These are phyloP conservation scores for Metschnikowia anglica DNA, from an alignment of 805 yeast species.

Conservation along the genomic window DNA sequence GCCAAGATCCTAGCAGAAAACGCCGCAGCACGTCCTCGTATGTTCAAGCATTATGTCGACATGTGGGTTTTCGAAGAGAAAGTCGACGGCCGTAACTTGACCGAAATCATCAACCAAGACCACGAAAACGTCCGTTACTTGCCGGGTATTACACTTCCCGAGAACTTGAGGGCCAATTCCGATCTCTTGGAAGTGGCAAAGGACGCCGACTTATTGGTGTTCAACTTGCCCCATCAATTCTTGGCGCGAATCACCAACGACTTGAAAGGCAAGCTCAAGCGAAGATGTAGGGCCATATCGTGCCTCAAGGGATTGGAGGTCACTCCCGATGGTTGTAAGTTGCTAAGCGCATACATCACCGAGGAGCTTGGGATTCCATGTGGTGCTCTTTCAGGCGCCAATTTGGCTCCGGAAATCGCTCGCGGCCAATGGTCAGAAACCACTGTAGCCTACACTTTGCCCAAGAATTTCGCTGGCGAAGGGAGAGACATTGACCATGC, in stretches of 20 bases:
- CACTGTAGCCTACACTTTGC: slow-evolving; percentile 85
- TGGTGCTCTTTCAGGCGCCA: slow-evolving; percentile 97
- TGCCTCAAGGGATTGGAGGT: slow-evolving; percentile 96
- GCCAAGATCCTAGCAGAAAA: slow-evolving; percentile 95
- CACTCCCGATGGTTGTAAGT: slow-evolving; percentile 76
- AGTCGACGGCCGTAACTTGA: slow-evolving; percentile 72
- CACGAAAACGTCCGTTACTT: slow-evolving; percentile 95
- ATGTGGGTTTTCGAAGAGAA: slow-evolving; percentile 98
- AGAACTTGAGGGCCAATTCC: slow-evolving; percentile 86
- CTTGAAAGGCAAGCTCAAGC: slow-evolving; percentile 71
- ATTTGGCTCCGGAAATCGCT: slow-evolving; percentile 96
- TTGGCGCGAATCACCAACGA: slow-evolving; percentile 73
- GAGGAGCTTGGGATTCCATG: slow-evolving; percentile 83
- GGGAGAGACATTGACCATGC: slow-evolving; percentile 72
- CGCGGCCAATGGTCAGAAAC: slow-evolving; percentile 96
- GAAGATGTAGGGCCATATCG: slow-evolving; percentile 81
- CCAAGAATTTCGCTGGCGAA: slow-evolving; percentile 63
- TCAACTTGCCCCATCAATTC: slow-evolving; percentile 98
- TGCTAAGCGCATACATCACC: slow-evolving; percentile 75
- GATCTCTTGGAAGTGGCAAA: slow-evolving; percentile 71
- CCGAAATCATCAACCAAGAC: slow-evolving; percentile 83
- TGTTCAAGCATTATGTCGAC: slow-evolving; percentile 72
- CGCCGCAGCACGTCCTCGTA: slow-evolving; percentile 63
- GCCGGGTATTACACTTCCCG: slow-evolving; percentile 84
- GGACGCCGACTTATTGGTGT: slow-evolving; percentile 82